phyloP scores from a whole-genome alignment of 2,329 filamentous ascomycete genomes.

The Diaporthe citri region DNA sequence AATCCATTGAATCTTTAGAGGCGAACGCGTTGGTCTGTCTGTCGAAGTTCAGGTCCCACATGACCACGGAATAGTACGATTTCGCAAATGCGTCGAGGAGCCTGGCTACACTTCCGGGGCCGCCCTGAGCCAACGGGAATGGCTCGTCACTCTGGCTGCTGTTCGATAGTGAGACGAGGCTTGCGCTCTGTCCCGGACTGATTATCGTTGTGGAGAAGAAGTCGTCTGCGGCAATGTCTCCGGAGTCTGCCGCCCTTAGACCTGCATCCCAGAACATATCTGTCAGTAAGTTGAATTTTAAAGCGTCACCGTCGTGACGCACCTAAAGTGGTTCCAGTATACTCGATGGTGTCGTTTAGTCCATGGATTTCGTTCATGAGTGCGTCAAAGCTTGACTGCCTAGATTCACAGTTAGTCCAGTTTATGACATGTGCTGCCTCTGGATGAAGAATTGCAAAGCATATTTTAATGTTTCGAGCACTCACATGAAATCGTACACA shows the following conservation, averaged over 20 bases:
- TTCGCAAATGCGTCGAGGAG: slow-evolving; percentile 35
- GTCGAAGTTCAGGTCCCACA: slow-evolving; percentile 35
- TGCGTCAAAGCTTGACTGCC: slow-evolving; percentile 24
- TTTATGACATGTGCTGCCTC: too few relatives aligned
- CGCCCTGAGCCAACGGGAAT: slow-evolving; percentile 25
- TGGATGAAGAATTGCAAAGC: neutral
- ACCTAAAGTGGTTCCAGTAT: slow-evolving; percentile 34
- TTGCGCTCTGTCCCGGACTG: slow-evolving; percentile 28
- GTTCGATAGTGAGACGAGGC: slow-evolving; percentile 12
- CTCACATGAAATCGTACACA: slow-evolving; percentile 36
- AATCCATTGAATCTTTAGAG: neutral
- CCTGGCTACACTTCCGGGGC: slow-evolving; percentile 1
- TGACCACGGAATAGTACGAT: slow-evolving; percentile 34
- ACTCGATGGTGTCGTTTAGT: slow-evolving; percentile 27
- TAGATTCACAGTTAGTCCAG: neutral
- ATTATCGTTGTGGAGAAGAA: slow-evolving; percentile 30
- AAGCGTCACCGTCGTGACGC: neutral
- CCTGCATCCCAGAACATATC: neutral
- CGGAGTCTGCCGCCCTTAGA: neutral
- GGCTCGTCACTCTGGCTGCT: neutral
- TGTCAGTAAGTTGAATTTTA: neutral
- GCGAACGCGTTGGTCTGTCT: slow-evolving; percentile 24
- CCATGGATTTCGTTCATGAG: slow-evolving; percentile 23
- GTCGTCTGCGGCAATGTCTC: slow-evolving; percentile 31
- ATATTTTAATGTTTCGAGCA: accelerated